Conservation (phyloP, 1,284 basidiomycete genomes). For the Ustilago trichophora region DNA sequence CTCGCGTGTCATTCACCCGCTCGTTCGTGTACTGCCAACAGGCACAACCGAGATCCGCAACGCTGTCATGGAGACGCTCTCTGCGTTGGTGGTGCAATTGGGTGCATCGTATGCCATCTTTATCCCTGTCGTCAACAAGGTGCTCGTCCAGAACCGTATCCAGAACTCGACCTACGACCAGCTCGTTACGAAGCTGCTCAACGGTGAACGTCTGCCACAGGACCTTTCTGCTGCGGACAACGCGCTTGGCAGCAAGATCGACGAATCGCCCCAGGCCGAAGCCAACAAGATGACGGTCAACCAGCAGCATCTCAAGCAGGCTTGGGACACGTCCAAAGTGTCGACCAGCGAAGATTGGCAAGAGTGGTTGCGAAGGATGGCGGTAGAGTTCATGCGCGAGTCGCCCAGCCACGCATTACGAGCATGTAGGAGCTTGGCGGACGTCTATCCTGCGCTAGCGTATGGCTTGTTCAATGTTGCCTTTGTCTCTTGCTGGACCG, state of each 20-base stretch:
- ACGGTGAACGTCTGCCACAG: slow-evolving; percentile 86
- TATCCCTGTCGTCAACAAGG: slow-evolving; percentile 94
- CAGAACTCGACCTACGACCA: slow-evolving; percentile 87
- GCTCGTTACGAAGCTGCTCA: slow-evolving; percentile 86
- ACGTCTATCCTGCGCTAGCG: slow-evolving; percentile 88
- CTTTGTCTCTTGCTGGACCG: slow-evolving; percentile 97
- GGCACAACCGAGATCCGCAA: slow-evolving; percentile 81
- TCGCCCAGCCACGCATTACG: slow-evolving; percentile 96
- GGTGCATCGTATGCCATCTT: slow-evolving; percentile 98
- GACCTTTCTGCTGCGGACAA: slow-evolving; percentile 66
- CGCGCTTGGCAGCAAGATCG: slow-evolving; percentile 57
- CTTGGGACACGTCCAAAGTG: slow-evolving; percentile 90
- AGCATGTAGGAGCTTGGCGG: slow-evolving; percentile 92
- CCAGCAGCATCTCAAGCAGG: slow-evolving; percentile 95
- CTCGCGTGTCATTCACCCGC: slow-evolving; percentile 93
- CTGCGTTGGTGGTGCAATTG: slow-evolving; percentile 89
- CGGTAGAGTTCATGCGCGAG: slow-evolving; percentile 97
- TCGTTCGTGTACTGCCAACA: slow-evolving; percentile 85
- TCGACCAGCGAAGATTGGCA: slow-evolving; percentile 86
- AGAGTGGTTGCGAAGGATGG: slow-evolving; percentile 92
- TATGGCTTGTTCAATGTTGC: slow-evolving; percentile 98
- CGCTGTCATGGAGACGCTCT: slow-evolving; percentile 92
- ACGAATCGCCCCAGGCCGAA: slow-evolving; percentile 68
- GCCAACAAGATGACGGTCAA: slow-evolving; percentile 89
- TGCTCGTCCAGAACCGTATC: slow-evolving; percentile 80